Evolutionary conservation across 345 rosid genomes (phyloP), one percentile per base, ranked within the genome.

Genomic region (Rubroshorea leprosula): DNA sequence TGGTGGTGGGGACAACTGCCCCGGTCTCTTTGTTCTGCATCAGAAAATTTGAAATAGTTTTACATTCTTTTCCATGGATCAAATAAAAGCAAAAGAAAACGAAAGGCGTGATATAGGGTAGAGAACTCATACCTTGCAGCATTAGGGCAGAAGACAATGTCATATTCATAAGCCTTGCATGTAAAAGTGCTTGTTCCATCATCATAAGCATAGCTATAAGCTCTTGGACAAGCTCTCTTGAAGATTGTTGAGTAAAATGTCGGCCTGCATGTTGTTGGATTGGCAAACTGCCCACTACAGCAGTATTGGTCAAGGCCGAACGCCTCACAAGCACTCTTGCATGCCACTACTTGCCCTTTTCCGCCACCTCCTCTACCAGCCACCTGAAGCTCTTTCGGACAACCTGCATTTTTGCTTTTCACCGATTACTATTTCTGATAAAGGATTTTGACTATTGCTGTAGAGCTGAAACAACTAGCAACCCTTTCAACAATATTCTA

Each of bases 361-460:
- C 27, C 68, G 15, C 48, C 68, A 38, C 51, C 83, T 20, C 68
- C 80, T n/a, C 78, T 78, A n/a, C 81, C 80, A 46, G 78, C 72
- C 64, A 89, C 89, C 55, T 92, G 98, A 64, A 92, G 97, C 67
- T 92, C 98, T 69, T 83, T 92, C 2, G 97, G 93, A 65, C 97
- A 89, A 55, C 87, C 92, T 72, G 77, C 58, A 38, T 35, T 35
- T 35, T 35, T 35, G 6, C 1, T 1, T 35, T 35, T 35, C 12
- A 4, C 3, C n/a, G n/a, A 13, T 35, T 35, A 35, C 1, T 35
- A 2, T 13, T 35, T 35, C 12, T 35, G 41, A 35, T 6, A 8
- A 35, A 35, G 11, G 1, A 35, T 13, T 35, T 35, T 35, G 9
- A 3, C 35, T 29, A 3, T 29, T 29, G 35, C 5, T 3, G 9